Base-by-base conservation (phyloP, 352 stramenopile genomes). In the Phytopythium kandeliae region DNA sequence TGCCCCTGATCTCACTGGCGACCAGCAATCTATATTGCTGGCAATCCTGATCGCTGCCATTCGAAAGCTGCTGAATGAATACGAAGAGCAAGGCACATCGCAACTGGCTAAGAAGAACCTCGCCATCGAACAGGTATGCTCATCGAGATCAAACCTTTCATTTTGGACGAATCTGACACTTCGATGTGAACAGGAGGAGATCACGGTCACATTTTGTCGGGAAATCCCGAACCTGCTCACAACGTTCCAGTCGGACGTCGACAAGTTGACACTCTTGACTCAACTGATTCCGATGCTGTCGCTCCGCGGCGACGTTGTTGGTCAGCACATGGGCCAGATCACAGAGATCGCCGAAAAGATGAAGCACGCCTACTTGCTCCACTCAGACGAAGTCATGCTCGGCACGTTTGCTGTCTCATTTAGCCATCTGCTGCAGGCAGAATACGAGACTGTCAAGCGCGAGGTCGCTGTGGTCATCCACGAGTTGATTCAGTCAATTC, bases 21-120 rank as follows among this genome's bases (percentile, higher is more conserved):
- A 93, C 17, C 85, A 95, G 33, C 83, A 92, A 48, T 81, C 83
- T 12, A 78, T 95, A 17, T 49, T 95, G 22, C 65, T 95, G 51
- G 71, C 77, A 3, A 49, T 95, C 21, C 65, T 94, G 30, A 68
- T 91, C 28, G 74, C 75, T 9, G 72, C 78, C 1, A 54, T 94
- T n/a, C 66, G 61, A 33, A 91, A 89, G 54, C 63, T 91, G 25
- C 62, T 77, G 13, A 52, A 33, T 9, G 58, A 69, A 35, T 55
- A 72, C 24, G 31, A 30, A 2, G 69, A 69, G 4, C 63, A 66
- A 54, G 38, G 51, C 25, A 31, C 28, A n/a, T 63, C 41, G 50
- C 41, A 42, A 31, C 26, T 58, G 33, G 54, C 43, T 24, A 86
- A 86, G 56, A 88, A 78, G 55, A 75, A 86, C 48, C 19, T 55